These are phyloP conservation scores for Xylariaceae sp. DNA, from an alignment of 2,329 filamentous ascomycete species.

Conservation along the genomic window DNA sequence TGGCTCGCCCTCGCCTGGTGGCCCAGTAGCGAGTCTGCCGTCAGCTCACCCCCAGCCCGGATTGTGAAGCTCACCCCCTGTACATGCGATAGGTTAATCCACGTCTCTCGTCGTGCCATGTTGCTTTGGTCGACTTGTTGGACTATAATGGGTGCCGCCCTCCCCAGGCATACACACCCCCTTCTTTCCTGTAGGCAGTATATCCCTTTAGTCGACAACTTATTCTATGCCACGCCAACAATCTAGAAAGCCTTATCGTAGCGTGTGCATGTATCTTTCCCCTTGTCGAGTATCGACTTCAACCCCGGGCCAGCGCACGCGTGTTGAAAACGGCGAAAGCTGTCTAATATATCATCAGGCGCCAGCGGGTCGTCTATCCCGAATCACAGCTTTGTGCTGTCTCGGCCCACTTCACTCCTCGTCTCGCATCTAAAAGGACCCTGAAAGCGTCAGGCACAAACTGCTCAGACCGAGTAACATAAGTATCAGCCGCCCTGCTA, in stretches of 20 bases:
- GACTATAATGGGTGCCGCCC: slow-evolving; percentile 28
- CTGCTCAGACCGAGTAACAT: slow-evolving; percentile 25
- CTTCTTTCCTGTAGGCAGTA: slow-evolving; percentile 4
- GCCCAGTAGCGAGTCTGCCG: slow-evolving; percentile 10
- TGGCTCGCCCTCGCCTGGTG: not conserved
- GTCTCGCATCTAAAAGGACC: slow-evolving; percentile 21
- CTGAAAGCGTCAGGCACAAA: slow-evolving; percentile 23
- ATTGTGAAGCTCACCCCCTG: slow-evolving; percentile 12
- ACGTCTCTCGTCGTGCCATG: slow-evolving; percentile 29
- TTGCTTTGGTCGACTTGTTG: slow-evolving; percentile 27
- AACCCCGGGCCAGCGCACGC: slow-evolving; percentile 25
- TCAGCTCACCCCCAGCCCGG: slow-evolving; percentile 18
- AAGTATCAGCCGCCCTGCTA: slow-evolving; percentile 6
- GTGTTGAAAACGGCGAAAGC: slow-evolving; percentile 19
- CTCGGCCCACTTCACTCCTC: slow-evolving; percentile 16
- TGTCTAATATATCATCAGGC: slow-evolving; percentile 24
- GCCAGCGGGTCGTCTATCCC: slow-evolving; percentile 23
- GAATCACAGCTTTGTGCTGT: slow-evolving; percentile 25
- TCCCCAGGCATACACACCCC: slow-evolving; percentile 11
- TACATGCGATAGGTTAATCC: slow-evolving; percentile 17
- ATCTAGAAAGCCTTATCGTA: slow-evolving; percentile 20
- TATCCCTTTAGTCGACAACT: slow-evolving; percentile 11
- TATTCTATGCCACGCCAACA: slow-evolving; percentile 16
- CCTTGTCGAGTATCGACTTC: slow-evolving; percentile 19
- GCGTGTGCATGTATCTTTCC: slow-evolving; percentile 13